Evolutionary conservation across 2,329 filamentous ascomycete species (phyloP).

Genomic region (Fusarium luffae): DNA sequence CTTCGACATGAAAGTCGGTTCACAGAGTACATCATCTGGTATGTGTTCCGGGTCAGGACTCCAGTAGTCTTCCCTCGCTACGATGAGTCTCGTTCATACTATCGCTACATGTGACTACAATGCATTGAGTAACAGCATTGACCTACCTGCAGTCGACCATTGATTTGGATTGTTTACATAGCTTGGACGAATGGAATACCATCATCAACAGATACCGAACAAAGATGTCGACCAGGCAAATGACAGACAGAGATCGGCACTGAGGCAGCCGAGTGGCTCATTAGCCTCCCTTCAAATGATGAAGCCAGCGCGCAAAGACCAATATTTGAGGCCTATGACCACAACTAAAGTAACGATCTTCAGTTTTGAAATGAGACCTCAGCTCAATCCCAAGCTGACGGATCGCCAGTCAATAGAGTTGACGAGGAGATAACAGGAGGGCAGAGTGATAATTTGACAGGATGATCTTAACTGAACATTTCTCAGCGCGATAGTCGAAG

Average conservation of each 20-base stretch:
- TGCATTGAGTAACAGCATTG: neutral
- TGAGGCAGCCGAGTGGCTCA: neutral
- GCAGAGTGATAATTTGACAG: neutral
- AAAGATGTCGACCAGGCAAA: neutral
- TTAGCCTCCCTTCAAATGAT: neutral
- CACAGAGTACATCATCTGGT: neutral
- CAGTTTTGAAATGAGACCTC: conserved; percentile 16
- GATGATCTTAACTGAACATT: neutral
- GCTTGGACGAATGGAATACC: neutral
- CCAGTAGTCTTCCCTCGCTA: neutral
- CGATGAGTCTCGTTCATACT: neutral
- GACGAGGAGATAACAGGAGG: conserved; percentile 4
- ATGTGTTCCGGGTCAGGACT: neutral
- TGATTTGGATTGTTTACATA: neutral
- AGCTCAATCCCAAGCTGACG: conserved; percentile 9
- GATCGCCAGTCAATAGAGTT: neutral
- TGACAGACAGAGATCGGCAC: neutral
- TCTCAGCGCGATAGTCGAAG: neutral
- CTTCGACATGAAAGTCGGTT: neutral
- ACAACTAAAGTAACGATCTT: conserved; percentile 28
- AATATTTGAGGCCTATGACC: neutral
- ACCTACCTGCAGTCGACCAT: neutral
- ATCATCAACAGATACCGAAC: neutral
- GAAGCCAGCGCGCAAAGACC: neutral
- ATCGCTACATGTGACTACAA: neutral